Percentiles rank a stretch among this genome's conserved stretches.
These are phyloP conservation scores for Cystoderma amianthinum DNA, from an alignment of 768 basidiomycete genomes.

Conservation along the genomic window DNA sequence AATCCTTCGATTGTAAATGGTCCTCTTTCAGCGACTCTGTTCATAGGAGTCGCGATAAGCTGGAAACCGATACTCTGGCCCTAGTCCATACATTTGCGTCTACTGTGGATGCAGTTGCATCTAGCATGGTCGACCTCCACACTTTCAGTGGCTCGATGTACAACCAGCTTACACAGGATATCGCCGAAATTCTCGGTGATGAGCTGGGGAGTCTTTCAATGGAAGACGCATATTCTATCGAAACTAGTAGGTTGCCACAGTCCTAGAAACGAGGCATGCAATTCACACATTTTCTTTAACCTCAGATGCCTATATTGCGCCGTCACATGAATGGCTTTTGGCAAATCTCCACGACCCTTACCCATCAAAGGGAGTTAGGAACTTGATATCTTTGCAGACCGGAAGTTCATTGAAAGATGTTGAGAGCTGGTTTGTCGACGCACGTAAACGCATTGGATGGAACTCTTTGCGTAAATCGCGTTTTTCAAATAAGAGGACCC, in stretches of 20 bases:
- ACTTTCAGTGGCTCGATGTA: neutral
- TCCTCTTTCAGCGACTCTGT: constrained; percentile 10
- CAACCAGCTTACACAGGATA: neutral
- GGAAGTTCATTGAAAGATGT: constrained; percentile 20
- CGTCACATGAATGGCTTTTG: constrained; percentile 34
- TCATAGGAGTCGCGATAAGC: no score
- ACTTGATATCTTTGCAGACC: constrained; percentile 16
- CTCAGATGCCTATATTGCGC: constrained; percentile 16
- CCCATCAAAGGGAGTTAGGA: constrained; percentile 26
- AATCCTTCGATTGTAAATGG: no score
- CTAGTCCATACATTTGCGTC: neutral
- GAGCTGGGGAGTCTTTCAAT: no score
- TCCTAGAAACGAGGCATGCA: no score
- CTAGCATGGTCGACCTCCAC: neutral
- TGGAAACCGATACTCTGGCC: constrained; percentile 3
- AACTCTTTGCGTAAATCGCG: constrained; percentile 25
- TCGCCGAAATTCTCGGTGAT: neutral
- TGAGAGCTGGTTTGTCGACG: constrained; percentile 40
- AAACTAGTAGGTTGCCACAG: no score
- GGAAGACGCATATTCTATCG: no score
- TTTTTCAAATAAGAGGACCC: constrained; percentile 23
- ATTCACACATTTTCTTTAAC: neutral
- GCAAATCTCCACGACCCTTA: constrained; percentile 46
- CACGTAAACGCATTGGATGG: constrained; percentile 49
- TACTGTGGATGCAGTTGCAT: neutral